Evolutionary conservation across 306 rosid genomes (phyloP).

Genomic region (Calophaca sinica): DNA sequence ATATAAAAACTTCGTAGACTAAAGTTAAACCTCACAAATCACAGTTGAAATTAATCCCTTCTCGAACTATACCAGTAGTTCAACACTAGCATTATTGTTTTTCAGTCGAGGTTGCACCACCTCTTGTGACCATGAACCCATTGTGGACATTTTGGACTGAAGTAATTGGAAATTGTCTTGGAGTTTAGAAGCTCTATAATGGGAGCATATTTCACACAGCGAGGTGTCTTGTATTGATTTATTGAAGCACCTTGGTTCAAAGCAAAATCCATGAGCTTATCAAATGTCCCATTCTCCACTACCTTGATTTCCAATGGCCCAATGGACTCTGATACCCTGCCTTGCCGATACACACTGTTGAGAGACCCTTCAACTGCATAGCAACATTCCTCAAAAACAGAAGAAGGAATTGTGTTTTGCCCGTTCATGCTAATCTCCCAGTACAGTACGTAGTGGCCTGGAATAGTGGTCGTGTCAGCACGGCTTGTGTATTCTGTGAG

Average conservation of each 20-base stretch:
- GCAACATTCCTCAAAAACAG: slow-evolving; percentile 61
- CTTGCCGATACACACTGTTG: slow-evolving; percentile 62
- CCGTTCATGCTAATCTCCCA: slow-evolving; percentile 59
- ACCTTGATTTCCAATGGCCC: slow-evolving; percentile 68
- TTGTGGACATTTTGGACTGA: slow-evolving; percentile 58
- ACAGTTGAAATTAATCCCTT: background rate
- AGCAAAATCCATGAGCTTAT: slow-evolving; percentile 66
- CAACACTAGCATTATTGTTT: background rate
- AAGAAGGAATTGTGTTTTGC: slow-evolving; percentile 48
- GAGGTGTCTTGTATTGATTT: slow-evolving; percentile 73
- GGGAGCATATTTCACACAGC: slow-evolving; percentile 58
- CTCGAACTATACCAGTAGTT: background rate
- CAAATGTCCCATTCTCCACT: slow-evolving; percentile 66
- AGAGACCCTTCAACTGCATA: slow-evolving; percentile 57
- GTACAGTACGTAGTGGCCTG: slow-evolving; percentile 66
- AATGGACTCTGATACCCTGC: slow-evolving; percentile 61
- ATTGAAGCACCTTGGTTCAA: slow-evolving; percentile 64
- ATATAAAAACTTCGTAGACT: slow-evolving; percentile 16
- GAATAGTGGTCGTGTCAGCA: slow-evolving; percentile 59
- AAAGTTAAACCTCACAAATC: slow-evolving; percentile 20
- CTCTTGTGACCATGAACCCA: slow-evolving; percentile 60
- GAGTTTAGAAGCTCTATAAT: slow-evolving; percentile 58
- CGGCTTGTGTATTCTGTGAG: slow-evolving; percentile 65
- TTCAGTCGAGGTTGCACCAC: slow-evolving; percentile 42
- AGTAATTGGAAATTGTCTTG: slow-evolving; percentile 47